Percentiles rank a stretch among this genome's conserved stretches.
Evolutionary conservation across 257 asterid genomes (phyloP).

Genomic region (Przewalskia tangutica): DNA sequence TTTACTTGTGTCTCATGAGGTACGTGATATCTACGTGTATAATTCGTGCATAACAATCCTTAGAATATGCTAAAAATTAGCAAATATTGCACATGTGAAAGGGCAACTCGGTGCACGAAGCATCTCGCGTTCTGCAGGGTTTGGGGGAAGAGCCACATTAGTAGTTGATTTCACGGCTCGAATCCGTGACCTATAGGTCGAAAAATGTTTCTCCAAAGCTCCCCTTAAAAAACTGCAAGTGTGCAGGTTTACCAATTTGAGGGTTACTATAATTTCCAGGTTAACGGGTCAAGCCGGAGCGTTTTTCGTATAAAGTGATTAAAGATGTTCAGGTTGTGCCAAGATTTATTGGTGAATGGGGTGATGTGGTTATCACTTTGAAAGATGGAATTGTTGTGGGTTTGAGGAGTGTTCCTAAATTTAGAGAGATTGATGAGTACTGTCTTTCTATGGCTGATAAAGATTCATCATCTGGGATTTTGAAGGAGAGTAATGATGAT

Average conservation of each 20-base stretch:
- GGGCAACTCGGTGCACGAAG: neutral
- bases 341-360: slow-evolving; percentile 94
- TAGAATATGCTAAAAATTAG: neutral
- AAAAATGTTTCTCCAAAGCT: neutral
- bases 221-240: neutral
- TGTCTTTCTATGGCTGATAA: slow-evolving; percentile 59
- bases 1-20: neutral
- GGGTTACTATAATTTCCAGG: slow-evolving; percentile 89
- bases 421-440: slow-evolving; percentile 87
- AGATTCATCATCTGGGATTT: slow-evolving; percentile 22
- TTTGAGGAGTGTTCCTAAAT: slow-evolving; percentile 89
- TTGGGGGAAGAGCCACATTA: neutral
- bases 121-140: neutral
- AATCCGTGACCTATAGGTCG: neutral
- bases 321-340: slow-evolving; percentile 92
- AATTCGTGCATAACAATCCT: neutral
- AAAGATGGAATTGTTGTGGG: slow-evolving; percentile 85
- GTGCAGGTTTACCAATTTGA: slow-evolving; percentile 68
- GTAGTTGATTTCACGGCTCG: neutral
- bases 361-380: slow-evolving; percentile 76
- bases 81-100: neutral
- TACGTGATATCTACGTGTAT: neutral
- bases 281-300: slow-evolving; percentile 75
- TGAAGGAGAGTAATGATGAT: slow-evolving; percentile 23
- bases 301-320: slow-evolving; percentile 71